Base-by-base conservation (phyloP, 148 eudicot species). In the Chenopodium formosanum region DNA sequence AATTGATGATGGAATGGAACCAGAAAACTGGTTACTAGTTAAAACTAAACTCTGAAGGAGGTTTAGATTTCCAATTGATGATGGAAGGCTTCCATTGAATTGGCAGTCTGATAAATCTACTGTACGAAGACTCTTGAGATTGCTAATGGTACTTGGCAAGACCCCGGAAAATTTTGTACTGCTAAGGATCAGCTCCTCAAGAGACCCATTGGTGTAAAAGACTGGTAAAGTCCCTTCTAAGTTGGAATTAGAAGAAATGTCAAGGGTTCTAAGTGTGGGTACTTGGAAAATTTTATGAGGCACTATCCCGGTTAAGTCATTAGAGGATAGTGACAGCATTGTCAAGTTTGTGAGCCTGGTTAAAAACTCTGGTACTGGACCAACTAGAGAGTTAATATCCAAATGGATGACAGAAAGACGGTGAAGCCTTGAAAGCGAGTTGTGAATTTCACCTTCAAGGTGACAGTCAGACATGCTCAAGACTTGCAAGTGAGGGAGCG, bases 251-350 rank as follows among this genome's bases (percentile, higher is more conserved):
- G 1, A 0, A 0, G 58, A 32, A 32, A 90, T 53, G 13, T 80
- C 81, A 0, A 90, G 77, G 67, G 58, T 29, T 65, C 60, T 65
- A 0, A 90, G 80, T 23, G 83, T 77, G 27, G 83, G 75, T 47
- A 90, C n/a, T 76, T 74, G 82, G 2, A 90, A 83, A 2, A 88
- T 79, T 19, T 53, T 62, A 10, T 27, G 27, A 1, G 92, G 92
- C 25, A 85, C 64, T 6, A 8, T 25, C 14, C 89, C 86, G 14
- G 12, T 47, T 29, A 90, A 32, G 16, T 66, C 34, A 68, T 87
- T 86, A 5, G 1, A n/a, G 13, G 7, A 2, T 2, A 89, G 78
- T 17, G n/a, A 53, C 16, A 89, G 40, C 34, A 19, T 52, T 3
- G 76, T 87, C 67, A 89, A 48, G 60, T 81, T 82, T 27, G 73